Evolutionary conservation across 805 yeast genomes (phyloP), one percentile per base, ranked within the genome.

Genomic region (Blastobotrys chiropterorum): DNA sequence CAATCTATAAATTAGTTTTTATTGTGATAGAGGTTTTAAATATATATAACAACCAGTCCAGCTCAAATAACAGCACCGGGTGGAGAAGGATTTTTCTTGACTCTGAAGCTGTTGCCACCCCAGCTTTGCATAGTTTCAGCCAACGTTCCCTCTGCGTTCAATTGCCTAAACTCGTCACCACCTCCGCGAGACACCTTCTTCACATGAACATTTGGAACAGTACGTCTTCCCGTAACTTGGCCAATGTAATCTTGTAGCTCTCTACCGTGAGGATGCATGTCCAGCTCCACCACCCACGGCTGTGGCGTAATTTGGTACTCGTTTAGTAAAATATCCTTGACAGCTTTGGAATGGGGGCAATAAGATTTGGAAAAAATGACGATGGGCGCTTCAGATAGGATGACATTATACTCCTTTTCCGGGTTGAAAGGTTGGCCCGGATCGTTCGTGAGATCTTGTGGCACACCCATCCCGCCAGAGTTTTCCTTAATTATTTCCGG

Each of bases 121-220:
- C 95, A 86, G n/a, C 67, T 67, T 43, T 68, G 71, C 62, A 90
- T 72, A 49, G 67, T 67, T 1, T 71, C 70, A 26, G 78, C 71
- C 52, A 92, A 73, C 47, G 68, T 70, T 30, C 82, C 84, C 1
- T 74, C 70, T 17, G 74, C 72, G 62, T 87, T 90, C 52, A 88
- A 70, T 34, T 70, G 74, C 21, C 67, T 72, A 66, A 94, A 80
- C 51, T 90, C 97, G 66, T 89, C 97, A 41, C 81, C 80, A 2
- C 99, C 99, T 40, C 99, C 99, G 58, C 86, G 77, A 46, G 92
- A 83, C 21, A 77, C 66, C 6, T 86, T 85, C 51, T 82, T 85
- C 50, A 92, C 78, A 50, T 88, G 74, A 17, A 94, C 78, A 64
- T 94, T 94, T 21, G 99, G 99, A 13, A 94, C 99, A 0, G 98